Evolutionary conservation across 495 filamentous ascomycete genomes (phyloP).

Genomic region (Penicillium coffeae): DNA sequence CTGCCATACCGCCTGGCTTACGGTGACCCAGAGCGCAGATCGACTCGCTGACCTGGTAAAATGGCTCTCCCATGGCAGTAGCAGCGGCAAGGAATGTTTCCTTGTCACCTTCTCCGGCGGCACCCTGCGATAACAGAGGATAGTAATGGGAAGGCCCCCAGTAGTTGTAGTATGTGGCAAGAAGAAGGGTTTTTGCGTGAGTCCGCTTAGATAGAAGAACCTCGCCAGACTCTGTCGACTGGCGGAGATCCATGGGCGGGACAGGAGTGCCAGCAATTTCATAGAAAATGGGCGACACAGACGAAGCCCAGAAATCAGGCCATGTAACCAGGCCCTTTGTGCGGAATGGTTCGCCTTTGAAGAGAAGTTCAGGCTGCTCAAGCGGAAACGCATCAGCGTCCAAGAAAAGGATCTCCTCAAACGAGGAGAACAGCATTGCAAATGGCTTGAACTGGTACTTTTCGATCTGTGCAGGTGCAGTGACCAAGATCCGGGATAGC

Average conservation of each 20-base stretch:
- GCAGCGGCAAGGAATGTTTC: slow-evolving; percentile 52
- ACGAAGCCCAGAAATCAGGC: slow-evolving; percentile 54
- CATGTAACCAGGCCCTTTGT: slow-evolving; percentile 47
- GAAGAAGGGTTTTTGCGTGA: slow-evolving; percentile 42
- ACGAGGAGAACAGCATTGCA: slow-evolving; percentile 52
- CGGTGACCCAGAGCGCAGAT: slow-evolving; percentile 28
- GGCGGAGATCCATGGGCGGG: slow-evolving; percentile 18
- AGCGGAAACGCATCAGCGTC: slow-evolving; percentile 53
- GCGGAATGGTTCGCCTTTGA: slow-evolving; percentile 43
- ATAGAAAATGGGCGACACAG: slow-evolving; percentile 45
- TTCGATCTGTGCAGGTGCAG: slow-evolving; percentile 15
- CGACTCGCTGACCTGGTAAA: slow-evolving; percentile 36
- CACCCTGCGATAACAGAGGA: slow-evolving; percentile 46
- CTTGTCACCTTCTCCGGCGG: slow-evolving; percentile 52
- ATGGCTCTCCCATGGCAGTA: slow-evolving; percentile 33
- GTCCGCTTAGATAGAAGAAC: slow-evolving; percentile 42
- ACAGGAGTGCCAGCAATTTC: slow-evolving; percentile 34
- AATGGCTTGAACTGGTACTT: slow-evolving; percentile 54
- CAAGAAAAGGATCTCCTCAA: slow-evolving; percentile 53
- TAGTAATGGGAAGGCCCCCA: slow-evolving; percentile 49
- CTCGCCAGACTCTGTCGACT: slow-evolving; percentile 47
- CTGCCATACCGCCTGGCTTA: slow-evolving; percentile 35
- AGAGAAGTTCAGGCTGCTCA: slow-evolving; percentile 40
- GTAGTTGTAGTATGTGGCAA: slow-evolving; percentile 54
- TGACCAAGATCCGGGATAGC: slow-evolving; percentile 27